phyloP scores from a whole-genome alignment of 2,329 filamentous ascomycete species.

The Fusarium staphyleae region DNA sequence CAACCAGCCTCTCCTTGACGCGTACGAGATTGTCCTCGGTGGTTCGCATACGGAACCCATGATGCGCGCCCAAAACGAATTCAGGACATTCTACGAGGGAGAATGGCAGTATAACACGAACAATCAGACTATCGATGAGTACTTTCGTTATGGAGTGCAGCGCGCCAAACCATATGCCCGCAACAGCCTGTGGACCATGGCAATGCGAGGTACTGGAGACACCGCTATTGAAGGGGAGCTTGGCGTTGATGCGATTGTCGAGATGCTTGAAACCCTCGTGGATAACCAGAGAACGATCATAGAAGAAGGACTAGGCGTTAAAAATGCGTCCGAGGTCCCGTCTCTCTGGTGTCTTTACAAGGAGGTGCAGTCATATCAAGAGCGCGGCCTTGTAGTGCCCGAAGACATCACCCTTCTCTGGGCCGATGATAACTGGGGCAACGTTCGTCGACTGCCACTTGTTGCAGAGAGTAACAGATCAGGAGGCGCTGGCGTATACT shows the following conservation, averaged over 20 bases:
- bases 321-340: slow-evolving; percentile 29
- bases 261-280: slow-evolving; percentile 40
- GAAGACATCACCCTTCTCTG: slow-evolving; percentile 70
- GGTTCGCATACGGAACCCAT: slow-evolving; percentile 78
- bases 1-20: slow-evolving; percentile 73
- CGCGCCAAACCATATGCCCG: slow-evolving; percentile 71
- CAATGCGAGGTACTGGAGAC: slow-evolving; percentile 75
- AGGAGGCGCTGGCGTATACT: slow-evolving; percentile 66
- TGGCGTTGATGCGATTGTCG: slow-evolving; percentile 53
- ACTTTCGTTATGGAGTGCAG: slow-evolving; percentile 71
- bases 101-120: slow-evolving; percentile 75
- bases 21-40: slow-evolving; percentile 76
- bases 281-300: slow-evolving; percentile 48
- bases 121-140: slow-evolving; percentile 71
- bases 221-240: slow-evolving; percentile 62
- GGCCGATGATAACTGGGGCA: slow-evolving; percentile 70
- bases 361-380: slow-evolving; percentile 69
- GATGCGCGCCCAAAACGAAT: slow-evolving; percentile 67
- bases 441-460: slow-evolving; percentile 64
- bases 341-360: slow-evolving; percentile 73
- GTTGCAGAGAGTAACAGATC: slow-evolving; percentile 59
- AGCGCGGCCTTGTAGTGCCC: slow-evolving; percentile 63
- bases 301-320: slow-evolving; percentile 24
- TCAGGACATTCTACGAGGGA: slow-evolving; percentile 61
- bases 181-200: slow-evolving; percentile 70